A percentile compares a stretch with the other conserved stretches of the same genome.
Evolutionary conservation across 352 stramenopile species (phyloP).

Genomic region (Peronospora destructor): DNA sequence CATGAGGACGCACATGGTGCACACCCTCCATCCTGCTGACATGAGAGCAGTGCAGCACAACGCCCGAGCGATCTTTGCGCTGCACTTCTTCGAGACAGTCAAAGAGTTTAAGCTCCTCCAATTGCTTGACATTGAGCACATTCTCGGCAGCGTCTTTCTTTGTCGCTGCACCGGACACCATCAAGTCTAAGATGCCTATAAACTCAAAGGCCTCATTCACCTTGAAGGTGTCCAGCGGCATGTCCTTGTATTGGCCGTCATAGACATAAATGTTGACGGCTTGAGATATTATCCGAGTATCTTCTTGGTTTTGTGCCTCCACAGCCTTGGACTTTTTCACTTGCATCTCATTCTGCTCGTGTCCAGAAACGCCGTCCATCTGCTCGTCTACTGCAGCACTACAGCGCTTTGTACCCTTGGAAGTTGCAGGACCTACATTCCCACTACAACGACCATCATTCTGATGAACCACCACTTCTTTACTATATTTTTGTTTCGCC

Average conservation of each 20-base stretch:
- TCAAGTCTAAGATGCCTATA: conserved; percentile 60
- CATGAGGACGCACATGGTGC: conserved; percentile 49
- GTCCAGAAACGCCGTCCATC: neutral
- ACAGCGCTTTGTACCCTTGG: conserved; percentile 39
- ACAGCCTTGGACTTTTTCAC: conserved; percentile 42
- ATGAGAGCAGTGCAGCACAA: conserved; percentile 65
- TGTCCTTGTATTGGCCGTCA: conserved; percentile 48
- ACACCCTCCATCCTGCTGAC: conserved; percentile 29
- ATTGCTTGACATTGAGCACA: conserved; percentile 23
- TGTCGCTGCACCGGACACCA: conserved; percentile 29
- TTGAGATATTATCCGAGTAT: conserved; percentile 22
- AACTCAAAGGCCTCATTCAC: conserved; percentile 85
- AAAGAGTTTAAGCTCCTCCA: conserved; percentile 55
- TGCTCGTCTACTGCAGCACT: conserved; percentile 26
- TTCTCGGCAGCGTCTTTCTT: conserved; percentile 12
- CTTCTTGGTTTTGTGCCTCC: conserved; percentile 1
- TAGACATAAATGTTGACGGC: conserved; percentile 70
- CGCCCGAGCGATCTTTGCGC: conserved; percentile 38
- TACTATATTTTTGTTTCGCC: conserved; percentile 31
- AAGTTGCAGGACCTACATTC: conserved; percentile 12
- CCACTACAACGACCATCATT: conserved; percentile 7
- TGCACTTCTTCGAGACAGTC: conserved; percentile 58
- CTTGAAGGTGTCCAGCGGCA: conserved; percentile 51
- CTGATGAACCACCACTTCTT: neutral
- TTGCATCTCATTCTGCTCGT: conserved; percentile 8